Percentiles rank a stretch among this genome's conserved stretches.
Evolutionary conservation across 148 eudicot species (phyloP).

Genomic region (Vaccinium darrowii): DNA sequence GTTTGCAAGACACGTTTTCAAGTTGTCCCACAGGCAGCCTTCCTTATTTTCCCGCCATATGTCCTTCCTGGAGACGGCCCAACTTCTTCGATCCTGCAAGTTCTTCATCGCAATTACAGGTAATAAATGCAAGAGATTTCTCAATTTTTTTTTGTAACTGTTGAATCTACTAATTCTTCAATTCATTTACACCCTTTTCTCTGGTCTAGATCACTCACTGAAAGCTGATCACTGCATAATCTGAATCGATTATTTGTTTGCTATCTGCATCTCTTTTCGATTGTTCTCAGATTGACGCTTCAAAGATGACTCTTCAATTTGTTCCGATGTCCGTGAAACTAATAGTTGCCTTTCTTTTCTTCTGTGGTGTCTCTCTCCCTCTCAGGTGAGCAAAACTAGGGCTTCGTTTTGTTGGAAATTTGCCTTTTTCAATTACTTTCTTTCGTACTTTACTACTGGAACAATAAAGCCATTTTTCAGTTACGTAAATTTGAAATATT

Average conservation of each 20-base stretch:
- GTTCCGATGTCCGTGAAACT: slow-evolving; percentile 10
- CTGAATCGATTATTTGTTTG: background rate
- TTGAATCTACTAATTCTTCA: background rate
- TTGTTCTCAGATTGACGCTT: slow-evolving; percentile 14
- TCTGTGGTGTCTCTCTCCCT: slow-evolving; percentile 13
- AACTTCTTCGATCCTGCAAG: background rate
- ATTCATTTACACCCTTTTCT: background rate
- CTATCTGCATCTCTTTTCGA: background rate
- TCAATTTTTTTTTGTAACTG: background rate
- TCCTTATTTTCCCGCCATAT: slow-evolving; percentile 9
- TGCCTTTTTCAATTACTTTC: background rate
- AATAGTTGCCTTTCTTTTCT: slow-evolving; percentile 17
- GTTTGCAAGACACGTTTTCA: too few relatives aligned
- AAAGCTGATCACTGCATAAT: background rate
- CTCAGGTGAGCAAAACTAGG: slow-evolving; percentile 27
- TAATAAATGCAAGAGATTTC: background rate
- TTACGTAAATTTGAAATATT: background rate
- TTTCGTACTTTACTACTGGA: background rate
- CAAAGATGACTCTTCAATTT: slow-evolving; percentile 11
- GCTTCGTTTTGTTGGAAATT: background rate
- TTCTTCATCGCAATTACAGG: slow-evolving; percentile 6
- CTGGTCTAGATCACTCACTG: background rate
- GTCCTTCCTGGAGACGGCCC: background rate
- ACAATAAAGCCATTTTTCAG: background rate
- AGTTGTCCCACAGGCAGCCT: background rate